phyloP scores from a whole-genome alignment of 2,329 filamentous ascomycete species.

The Pseudogymnoascus sp. region DNA sequence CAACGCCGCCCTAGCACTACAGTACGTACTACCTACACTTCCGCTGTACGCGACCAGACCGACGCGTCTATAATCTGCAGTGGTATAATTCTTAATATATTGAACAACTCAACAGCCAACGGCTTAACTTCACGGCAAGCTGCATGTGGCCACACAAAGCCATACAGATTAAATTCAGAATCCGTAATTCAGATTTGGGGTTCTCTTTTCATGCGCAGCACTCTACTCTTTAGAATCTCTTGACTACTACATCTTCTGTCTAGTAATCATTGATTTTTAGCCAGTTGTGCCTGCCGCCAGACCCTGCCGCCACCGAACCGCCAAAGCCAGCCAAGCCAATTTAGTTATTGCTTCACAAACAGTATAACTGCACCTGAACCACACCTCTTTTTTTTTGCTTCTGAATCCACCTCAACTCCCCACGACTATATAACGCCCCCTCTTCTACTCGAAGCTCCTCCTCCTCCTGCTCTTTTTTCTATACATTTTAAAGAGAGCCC shows the following conservation, averaged over 20 bases:
- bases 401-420: background rate
- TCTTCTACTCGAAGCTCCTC: background rate
- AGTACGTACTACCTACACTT: background rate
- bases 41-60: background rate
- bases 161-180: background rate
- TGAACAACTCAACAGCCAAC: background rate
- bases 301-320: background rate
- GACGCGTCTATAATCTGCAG: background rate
- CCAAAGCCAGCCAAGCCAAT: background rate
- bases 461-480: background rate
- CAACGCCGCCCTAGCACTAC: background rate
- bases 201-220: background rate
- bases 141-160: background rate
- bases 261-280: background rate
- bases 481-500: background rate
- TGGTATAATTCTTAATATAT: background rate
- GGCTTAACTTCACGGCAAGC: background rate
- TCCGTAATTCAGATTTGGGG: background rate
- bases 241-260: background rate
- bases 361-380: background rate
- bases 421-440: background rate
- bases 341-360: no score
- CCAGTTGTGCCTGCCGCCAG: background rate
- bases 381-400: background rate
- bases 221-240: background rate